Evolutionary conservation across 805 yeast genomes (phyloP).

Genomic region (Starmerella geochares): DNA sequence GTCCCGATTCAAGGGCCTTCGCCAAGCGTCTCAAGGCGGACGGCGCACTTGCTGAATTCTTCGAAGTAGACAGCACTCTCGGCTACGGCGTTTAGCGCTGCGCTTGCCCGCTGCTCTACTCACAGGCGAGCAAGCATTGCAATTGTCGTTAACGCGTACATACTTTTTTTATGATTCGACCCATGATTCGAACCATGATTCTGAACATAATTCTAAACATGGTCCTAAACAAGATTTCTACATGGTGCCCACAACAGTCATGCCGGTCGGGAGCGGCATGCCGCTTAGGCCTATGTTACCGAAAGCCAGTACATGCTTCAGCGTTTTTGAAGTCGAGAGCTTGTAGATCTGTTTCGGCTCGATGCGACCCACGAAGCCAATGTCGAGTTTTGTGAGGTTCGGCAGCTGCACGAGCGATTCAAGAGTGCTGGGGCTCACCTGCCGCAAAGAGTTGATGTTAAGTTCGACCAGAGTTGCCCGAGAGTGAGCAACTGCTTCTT

Average conservation of each 20-base stretch:
- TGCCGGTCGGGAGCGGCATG: slow-evolving; percentile 27
- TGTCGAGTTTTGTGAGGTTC: slow-evolving; percentile 55
- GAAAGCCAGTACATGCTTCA: slow-evolving; percentile 64
- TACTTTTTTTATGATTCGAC: no score
- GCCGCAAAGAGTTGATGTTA: slow-evolving; percentile 61
- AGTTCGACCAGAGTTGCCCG: slow-evolving; percentile 56
- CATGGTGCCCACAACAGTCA: slow-evolving; percentile 28
- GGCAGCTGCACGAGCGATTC: slow-evolving; percentile 37
- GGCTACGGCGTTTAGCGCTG: neutral
- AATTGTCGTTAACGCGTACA: no score
- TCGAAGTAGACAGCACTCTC: slow-evolving; percentile 44
- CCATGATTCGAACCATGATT: no score
- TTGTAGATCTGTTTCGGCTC: slow-evolving; percentile 58
- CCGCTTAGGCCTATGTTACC: slow-evolving; percentile 39
- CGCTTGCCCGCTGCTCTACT: no score
- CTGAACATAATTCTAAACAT: no score
- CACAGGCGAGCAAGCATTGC: no score
- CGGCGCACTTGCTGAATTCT: slow-evolving; percentile 34
- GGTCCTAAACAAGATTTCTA: no score
- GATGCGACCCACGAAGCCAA: slow-evolving; percentile 69
- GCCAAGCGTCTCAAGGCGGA: slow-evolving; percentile 5
- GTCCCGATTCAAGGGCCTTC: slow-evolving; percentile 9
- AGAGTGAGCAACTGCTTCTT: slow-evolving; percentile 53
- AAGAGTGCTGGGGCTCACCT: slow-evolving; percentile 38
- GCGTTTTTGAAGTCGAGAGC: slow-evolving; percentile 50